These are phyloP conservation scores for Curvularia sp. DNA, from an alignment of 2,329 filamentous ascomycete species.

Conservation along the genomic window DNA sequence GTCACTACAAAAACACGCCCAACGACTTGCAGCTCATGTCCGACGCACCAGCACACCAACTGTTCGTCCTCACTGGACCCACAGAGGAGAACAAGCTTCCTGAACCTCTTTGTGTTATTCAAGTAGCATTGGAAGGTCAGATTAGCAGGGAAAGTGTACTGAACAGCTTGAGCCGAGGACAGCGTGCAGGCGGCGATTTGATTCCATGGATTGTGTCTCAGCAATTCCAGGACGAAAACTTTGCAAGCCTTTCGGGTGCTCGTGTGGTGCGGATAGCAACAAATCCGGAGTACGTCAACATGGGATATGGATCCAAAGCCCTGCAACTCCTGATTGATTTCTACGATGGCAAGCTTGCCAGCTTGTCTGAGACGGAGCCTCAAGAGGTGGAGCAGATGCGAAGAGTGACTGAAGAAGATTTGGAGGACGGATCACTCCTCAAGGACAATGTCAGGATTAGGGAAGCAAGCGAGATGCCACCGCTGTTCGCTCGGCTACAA, in stretches of 20 bases:
- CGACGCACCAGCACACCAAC: constrained; percentile 93
- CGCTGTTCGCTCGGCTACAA: constrained; percentile 85
- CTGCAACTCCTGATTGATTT: constrained; percentile 88
- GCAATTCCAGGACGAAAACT: constrained; percentile 97
- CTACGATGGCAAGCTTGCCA: constrained; percentile 92
- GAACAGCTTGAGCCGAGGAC: constrained; percentile 85
- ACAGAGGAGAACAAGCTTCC: constrained; percentile 80
- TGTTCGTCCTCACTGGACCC: constrained; percentile 92
- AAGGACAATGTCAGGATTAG: constrained; percentile 89
- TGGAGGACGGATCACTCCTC: constrained; percentile 76
- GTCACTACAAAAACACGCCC: constrained; percentile 97
- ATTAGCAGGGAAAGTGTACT: constrained; percentile 94
- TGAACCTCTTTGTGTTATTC: constrained; percentile 92
- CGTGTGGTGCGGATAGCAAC: constrained; percentile 94
- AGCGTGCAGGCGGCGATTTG: constrained; percentile 87
- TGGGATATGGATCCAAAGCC: constrained; percentile 93
- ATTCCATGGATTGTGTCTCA: constrained; percentile 98
- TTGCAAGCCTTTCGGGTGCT: constrained; percentile 90
- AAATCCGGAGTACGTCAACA: constrained; percentile 88
- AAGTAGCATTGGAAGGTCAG: constrained; percentile 91
- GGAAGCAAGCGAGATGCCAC: constrained; percentile 90
- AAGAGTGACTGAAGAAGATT: constrained; percentile 81
- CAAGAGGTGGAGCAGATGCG: constrained; percentile 68
- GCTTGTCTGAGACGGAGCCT: constrained; percentile 74
- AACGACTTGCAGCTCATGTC: constrained; percentile 99